Conservation (phyloP, 305 asterid genomes). For the Euphrasia arctica region DNA sequence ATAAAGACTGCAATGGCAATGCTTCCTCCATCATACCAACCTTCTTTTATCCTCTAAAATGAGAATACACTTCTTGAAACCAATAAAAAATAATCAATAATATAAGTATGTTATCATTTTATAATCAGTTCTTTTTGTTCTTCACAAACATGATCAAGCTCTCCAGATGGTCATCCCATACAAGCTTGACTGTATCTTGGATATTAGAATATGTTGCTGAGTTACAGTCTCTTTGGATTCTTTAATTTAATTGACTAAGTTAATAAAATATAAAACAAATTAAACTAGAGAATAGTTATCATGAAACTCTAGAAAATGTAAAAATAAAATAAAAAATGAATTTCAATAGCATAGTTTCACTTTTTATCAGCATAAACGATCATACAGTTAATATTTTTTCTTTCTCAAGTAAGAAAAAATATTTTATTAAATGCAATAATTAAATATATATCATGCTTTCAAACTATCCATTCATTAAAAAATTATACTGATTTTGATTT, state of each 20-base stretch:
- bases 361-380: not conserved
- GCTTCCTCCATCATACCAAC: conserved; percentile 70
- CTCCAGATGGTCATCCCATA: conserved; percentile 16
- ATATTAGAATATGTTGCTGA: not conserved
- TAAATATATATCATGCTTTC: not conserved
- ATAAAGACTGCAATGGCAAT: conserved; percentile 73
- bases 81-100: conserved; percentile 15
- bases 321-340: not conserved
- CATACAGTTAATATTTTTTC: not conserved
- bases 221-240: not conserved
- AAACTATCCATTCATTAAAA: not conserved
- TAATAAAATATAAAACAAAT: conserved; percentile 7
- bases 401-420: conserved; percentile 5
- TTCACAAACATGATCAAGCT: conserved; percentile 10
- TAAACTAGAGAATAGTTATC: conserved; percentile 7
- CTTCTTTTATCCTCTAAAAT: conserved; percentile 39
- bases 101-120: conserved; percentile 1
- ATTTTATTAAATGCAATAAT: not conserved
- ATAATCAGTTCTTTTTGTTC: conserved; percentile 18
- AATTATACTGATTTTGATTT: not conserved
- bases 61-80: conserved; percentile 16
- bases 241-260: conserved; percentile 16
- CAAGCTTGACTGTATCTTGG: not conserved
- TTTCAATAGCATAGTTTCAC: conserved; percentile 3
- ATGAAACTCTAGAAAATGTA: not conserved